Evolutionary conservation across 345 rosid genomes (phyloP).

Genomic region (Citropsis articulata): DNA sequence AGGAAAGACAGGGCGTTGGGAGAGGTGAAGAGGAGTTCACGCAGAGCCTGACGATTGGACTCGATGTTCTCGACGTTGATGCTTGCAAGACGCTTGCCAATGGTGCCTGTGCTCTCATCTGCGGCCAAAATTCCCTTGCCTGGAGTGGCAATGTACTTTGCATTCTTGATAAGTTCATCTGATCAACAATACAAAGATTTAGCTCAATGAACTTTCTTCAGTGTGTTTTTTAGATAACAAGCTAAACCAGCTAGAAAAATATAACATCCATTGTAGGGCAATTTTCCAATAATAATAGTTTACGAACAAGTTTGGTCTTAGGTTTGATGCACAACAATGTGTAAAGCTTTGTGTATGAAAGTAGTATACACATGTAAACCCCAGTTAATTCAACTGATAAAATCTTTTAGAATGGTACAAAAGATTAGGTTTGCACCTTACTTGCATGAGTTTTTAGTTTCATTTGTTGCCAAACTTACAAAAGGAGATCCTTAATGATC

Average conservation of each 20-base stretch:
- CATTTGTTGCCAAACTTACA: neutral
- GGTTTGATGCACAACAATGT: too few species aligned
- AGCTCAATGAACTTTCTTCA: neutral
- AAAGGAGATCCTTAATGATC: neutral
- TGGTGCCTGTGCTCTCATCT: conserved; percentile 97
- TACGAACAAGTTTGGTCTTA: too few species aligned
- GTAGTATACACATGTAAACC: too few species aligned
- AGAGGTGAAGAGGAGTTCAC: conserved; percentile 89
- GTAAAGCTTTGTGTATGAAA: too few species aligned
- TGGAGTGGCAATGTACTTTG: conserved; percentile 89
- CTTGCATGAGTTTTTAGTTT: neutral
- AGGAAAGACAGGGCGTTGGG: conserved; percentile 65
- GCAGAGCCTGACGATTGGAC: conserved; percentile 91
- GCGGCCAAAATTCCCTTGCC: conserved; percentile 96
- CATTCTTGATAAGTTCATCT: conserved; percentile 90
- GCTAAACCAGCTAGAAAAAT: neutral
- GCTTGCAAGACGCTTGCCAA: conserved; percentile 88
- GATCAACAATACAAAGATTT: conserved; percentile 13
- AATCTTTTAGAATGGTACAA: neutral
- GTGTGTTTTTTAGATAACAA: neutral
- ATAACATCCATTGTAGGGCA: neutral
- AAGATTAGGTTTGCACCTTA: too few species aligned
- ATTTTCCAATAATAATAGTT: neutral
- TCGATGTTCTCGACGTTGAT: conserved; percentile 89
- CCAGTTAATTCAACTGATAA: too few species aligned